A percentile compares a stretch with the other conserved stretches of the same genome.
These are phyloP conservation scores for Fusarium azukiicola DNA, from an alignment of 2,329 filamentous ascomycete species.

Conservation along the genomic window DNA sequence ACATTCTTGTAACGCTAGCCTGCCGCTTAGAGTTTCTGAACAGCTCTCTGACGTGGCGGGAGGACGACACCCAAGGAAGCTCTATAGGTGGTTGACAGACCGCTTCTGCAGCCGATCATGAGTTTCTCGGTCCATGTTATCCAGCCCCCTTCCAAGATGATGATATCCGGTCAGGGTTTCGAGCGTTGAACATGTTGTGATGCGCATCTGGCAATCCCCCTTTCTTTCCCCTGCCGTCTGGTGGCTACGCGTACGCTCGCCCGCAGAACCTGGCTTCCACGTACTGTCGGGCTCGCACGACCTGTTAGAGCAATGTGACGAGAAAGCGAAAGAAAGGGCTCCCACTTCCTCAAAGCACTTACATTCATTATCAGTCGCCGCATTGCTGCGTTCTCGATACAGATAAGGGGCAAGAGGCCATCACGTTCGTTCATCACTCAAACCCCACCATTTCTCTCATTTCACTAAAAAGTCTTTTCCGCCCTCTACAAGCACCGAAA, in stretches of 20 bases:
- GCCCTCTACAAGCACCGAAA: neutral
- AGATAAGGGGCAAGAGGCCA: neutral
- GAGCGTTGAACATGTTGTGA: neutral
- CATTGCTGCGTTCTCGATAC: neutral
- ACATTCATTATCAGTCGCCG: neutral
- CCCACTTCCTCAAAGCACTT: neutral
- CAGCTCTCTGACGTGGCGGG: constrained; percentile 4
- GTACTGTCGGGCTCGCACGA: neutral
- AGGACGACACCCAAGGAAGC: neutral
- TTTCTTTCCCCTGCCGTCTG: neutral
- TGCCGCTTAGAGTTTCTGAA: neutral
- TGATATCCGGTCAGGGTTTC: neutral
- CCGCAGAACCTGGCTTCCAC: neutral
- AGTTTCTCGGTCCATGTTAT: neutral
- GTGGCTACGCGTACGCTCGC: neutral
- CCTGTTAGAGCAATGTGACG: neutral
- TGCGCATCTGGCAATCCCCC: neutral
- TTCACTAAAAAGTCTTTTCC: neutral
- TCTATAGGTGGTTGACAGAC: neutral
- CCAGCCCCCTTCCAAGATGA: neutral
- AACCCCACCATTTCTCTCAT: neutral
- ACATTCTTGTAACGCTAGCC: constrained; percentile 13
- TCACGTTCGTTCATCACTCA: neutral
- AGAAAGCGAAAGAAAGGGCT: neutral
- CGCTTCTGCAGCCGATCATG: neutral